Percentiles rank a stretch among this genome's conserved stretches.
These are phyloP conservation scores for Dinochytrium kinnereticum DNA, from an alignment of 371 early-diverging fungal species.

Conservation along the genomic window DNA sequence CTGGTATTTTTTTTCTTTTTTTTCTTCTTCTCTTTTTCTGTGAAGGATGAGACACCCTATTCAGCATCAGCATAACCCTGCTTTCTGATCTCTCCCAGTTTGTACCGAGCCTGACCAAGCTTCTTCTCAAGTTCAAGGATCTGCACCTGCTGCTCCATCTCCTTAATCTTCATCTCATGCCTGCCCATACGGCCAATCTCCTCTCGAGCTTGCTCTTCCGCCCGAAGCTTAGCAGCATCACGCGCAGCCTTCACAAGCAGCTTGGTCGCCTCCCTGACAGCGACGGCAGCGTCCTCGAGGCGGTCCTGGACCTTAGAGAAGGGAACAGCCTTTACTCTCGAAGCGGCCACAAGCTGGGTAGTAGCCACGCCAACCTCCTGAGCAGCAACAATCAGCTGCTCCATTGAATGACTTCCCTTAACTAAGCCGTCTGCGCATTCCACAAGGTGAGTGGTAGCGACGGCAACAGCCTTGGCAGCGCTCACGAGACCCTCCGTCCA, in stretches of 20 bases:
- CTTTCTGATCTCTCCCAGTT: conserved; percentile 92
- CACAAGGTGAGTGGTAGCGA: conserved; percentile 88
- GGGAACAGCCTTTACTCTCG: conserved; percentile 91
- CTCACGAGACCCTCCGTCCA: conserved; percentile 99
- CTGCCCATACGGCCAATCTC: conserved; percentile 80
- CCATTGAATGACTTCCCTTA: conserved; percentile 85
- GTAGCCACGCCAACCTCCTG: conserved; percentile 95
- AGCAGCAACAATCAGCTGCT: conserved; percentile 94
- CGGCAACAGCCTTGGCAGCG: conserved; percentile 94
- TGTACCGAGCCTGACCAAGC: conserved; percentile 81
- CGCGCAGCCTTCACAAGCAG: conserved; percentile 93
- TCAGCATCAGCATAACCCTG: conserved; percentile 59
- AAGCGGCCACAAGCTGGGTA: conserved; percentile 95
- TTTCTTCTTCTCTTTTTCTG: neutral
- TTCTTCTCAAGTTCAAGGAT: conserved; percentile 94
- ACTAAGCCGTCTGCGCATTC: conserved; percentile 96
- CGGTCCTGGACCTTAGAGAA: conserved; percentile 90
- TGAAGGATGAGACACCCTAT: too few species aligned
- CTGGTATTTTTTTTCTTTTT: neutral
- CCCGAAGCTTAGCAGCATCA: conserved; percentile 74
- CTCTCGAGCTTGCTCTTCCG: conserved; percentile 60
- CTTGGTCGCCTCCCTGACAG: conserved; percentile 90
- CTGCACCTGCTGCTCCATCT: conserved; percentile 97
- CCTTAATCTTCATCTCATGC: conserved; percentile 92
- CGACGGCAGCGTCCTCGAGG: conserved; percentile 90